A percentile compares a stretch with the other conserved stretches of the same genome.
Evolutionary conservation across 345 rosid genomes (phyloP).

Genomic region (Alliaria petiolata): DNA sequence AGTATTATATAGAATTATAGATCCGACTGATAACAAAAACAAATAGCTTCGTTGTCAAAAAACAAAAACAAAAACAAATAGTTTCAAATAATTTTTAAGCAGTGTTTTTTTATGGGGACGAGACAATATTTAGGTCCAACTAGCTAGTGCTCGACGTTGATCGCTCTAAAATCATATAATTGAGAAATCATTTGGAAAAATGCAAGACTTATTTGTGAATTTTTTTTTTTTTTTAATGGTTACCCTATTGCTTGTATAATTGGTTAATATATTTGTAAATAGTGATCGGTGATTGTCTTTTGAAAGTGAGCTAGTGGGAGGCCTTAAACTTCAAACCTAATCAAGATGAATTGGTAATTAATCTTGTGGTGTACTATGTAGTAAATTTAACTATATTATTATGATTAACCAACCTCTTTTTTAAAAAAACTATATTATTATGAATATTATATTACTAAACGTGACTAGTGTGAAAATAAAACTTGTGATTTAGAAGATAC

Average conservation of each 20-base stretch:
- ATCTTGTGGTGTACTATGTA: not conserved
- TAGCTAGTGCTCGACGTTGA: not conserved
- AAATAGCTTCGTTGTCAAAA: no score
- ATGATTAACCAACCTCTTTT: no score
- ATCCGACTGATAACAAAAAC: not conserved
- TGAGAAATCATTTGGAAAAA: not conserved
- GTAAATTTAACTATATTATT: not conserved
- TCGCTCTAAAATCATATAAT: not conserved
- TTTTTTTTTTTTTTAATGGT: not conserved
- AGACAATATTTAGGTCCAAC: not conserved
- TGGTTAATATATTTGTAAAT: not conserved
- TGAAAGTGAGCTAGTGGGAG: not conserved
- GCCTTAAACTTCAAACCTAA: slow-evolving; percentile 20
- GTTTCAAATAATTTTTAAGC: not conserved
- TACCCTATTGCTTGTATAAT: not conserved
- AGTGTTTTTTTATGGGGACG: not conserved
- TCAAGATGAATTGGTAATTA: slow-evolving; percentile 5
- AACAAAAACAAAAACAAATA: no score
- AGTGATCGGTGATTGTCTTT: not conserved
- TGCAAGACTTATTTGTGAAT: not conserved
- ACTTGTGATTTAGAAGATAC: not conserved
- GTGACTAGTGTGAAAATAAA: not conserved
- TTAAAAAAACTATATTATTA: no score
- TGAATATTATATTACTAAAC: not conserved
- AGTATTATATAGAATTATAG: not conserved